A percentile compares a stretch with the other conserved stretches of the same genome.
These are phyloP conservation scores for Backusella australiensis DNA, from an alignment of 192 early-diverging fungal species.

Conservation along the genomic window DNA sequence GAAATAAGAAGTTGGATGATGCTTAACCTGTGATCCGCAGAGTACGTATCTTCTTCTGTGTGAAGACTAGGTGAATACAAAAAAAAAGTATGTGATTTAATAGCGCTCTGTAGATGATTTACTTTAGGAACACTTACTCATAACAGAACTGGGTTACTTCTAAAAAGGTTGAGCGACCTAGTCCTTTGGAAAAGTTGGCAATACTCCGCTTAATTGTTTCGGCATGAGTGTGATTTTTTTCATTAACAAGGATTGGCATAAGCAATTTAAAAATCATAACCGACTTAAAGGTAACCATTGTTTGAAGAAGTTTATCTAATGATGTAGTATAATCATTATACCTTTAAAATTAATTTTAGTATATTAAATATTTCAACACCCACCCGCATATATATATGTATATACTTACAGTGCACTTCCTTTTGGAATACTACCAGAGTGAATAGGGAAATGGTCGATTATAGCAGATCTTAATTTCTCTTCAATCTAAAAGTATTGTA, in stretches of 20 bases:
- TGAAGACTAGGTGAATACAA: conserved; percentile 28
- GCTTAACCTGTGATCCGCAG: conserved; percentile 32
- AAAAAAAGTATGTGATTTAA: neutral
- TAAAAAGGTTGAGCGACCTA: conserved; percentile 36
- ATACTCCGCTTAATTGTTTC: conserved; percentile 37
- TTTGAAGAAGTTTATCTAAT: conserved; percentile 52
- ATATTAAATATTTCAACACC: neutral
- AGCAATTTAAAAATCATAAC: conserved; percentile 48
- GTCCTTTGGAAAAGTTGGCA: conserved; percentile 34
- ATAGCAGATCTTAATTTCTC: neutral
- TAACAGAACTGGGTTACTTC: conserved; percentile 40
- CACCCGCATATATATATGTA: neutral
- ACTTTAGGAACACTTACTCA: conserved; percentile 34
- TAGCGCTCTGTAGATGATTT: neutral
- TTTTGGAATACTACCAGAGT: neutral
- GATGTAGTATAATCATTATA: conserved; percentile 52
- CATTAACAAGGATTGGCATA: conserved; percentile 52
- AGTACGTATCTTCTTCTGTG: conserved; percentile 26
- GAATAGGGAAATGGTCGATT: neutral
- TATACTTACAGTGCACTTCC: neutral
- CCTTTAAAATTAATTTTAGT: conserved; percentile 16
- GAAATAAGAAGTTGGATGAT: conserved; percentile 52
- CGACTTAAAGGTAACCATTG: conserved; percentile 40
- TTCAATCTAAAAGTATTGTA: neutral
- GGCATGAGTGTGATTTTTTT: conserved; percentile 47